Evolutionary conservation across 2,329 filamentous ascomycete species (phyloP), one percentile per base, ranked within the genome.

Genomic region (Periglandula ipomoeae): DNA sequence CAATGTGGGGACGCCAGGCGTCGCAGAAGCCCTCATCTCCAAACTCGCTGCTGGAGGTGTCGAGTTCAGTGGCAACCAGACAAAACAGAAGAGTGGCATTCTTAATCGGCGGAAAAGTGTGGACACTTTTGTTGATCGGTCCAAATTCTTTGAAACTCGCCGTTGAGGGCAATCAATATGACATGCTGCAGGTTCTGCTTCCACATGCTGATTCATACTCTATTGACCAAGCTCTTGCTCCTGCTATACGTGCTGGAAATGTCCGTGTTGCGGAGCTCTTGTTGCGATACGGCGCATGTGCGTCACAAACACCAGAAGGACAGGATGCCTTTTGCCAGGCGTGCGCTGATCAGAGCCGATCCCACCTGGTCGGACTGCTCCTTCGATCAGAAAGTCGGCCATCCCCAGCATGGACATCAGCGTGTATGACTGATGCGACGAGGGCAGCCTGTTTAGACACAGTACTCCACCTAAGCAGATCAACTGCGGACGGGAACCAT

Each of bases 21-120:
- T 81, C 4, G 77, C 75, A n/a, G 74, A 80, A 56, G 74, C 73
- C 0, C 66, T 81, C 22, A 70, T 81, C 26, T 64, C 61, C 3
- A 76, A 74, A 59, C 61, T 81, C 30, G 65, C 68, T 32, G 60
- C 65, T 1, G 70, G 67, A 1, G 78, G 78, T 13, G 72, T 76
- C 4, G 73, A 78, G 46, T 58, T 80, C 13, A 73, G 75, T 47
- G 67, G 74, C 13, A 64, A 61, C 39, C 66, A 70, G 47, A 76
- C 40, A 7, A 52, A 73, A 56, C 71, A 68, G 49, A 75, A 73
- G 46, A 67, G 70, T 2, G 67, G 69, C 38, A 58, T 80, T 8
- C 59, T 79, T 6, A 71, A 65, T 34, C 64, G 76, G 37, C 68
- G 74, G 45, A 72, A 67, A 53, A 79, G 75, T 48, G 54, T 75